A percentile compares a stretch with the other conserved stretches of the same genome.
These are phyloP conservation scores for Conidiobolus incongruus DNA, from an alignment of 371 early-diverging fungal species.

Conservation along the genomic window DNA sequence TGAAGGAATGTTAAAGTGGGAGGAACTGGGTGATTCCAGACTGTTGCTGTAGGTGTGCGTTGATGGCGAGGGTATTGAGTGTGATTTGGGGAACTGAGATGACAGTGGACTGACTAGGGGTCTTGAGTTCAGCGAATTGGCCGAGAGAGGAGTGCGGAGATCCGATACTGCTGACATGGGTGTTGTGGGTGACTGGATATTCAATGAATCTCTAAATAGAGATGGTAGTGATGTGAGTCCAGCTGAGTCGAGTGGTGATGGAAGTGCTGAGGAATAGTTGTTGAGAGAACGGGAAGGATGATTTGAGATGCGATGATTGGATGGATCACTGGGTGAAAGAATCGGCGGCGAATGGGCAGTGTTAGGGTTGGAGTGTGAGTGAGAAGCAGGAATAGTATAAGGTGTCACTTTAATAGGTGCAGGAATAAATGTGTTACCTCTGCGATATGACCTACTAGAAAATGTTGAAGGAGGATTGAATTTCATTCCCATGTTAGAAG, in stretches of 20 bases:
- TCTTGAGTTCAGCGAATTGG: too few species aligned
- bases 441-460: background rate
- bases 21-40: background rate
- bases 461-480: background rate
- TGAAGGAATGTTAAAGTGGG: background rate
- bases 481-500: background rate
- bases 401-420: conserved; percentile 1
- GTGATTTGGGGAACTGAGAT: background rate
- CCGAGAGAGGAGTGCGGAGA: too few species aligned
- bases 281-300: conserved; percentile 2
- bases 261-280: conserved; percentile 1
- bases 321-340: conserved; percentile 2
- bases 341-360: background rate
- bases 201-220: too few species aligned
- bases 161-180: too few species aligned
- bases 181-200: too few species aligned
- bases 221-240: background rate
- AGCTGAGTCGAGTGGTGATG: background rate
- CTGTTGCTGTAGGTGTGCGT: conserved; percentile 1
- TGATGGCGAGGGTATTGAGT: conserved; percentile 4
- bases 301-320: conserved; percentile 1
- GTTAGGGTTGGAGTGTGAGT: conserved; percentile 1
- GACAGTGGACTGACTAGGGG: too few species aligned
- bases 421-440: background rate
- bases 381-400: background rate